These are phyloP conservation scores for Yamadazyma taylorii DNA, from an alignment of 1,139 yeast genomes.

Conservation along the genomic window DNA sequence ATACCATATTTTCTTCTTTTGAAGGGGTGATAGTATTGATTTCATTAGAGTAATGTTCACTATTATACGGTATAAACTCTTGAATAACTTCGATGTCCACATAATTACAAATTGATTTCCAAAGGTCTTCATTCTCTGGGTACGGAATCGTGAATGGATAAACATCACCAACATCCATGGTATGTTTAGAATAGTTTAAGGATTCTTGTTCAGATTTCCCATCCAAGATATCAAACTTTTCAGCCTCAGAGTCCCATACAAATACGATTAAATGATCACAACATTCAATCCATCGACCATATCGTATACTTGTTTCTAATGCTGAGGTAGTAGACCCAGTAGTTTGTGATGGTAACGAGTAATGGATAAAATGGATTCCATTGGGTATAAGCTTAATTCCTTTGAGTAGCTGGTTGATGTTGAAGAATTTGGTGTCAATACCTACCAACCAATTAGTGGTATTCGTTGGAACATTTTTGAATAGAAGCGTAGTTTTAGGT, in stretches of 20 bases:
- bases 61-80: conserved; percentile 20
- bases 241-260: conserved; percentile 24
- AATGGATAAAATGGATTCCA: conserved; percentile 32
- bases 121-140: conserved; percentile 20
- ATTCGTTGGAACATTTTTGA: conserved; percentile 18
- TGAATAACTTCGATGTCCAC: conserved; percentile 24
- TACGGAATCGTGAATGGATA: conserved; percentile 25
- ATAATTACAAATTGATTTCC: conserved; percentile 18
- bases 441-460: conserved; percentile 26
- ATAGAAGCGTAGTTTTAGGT: conserved; percentile 25
- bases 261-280: conserved; percentile 22
- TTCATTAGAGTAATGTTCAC: conserved; percentile 10
- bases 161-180: conserved; percentile 19
- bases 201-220: conserved; percentile 27
- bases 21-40: conserved; percentile 29
- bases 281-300: conserved; percentile 29
- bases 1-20: conserved; percentile 27
- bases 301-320: conserved; percentile 19
- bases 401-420: conserved; percentile 19
- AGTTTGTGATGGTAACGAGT: conserved; percentile 19
- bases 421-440: conserved; percentile 30
- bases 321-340: conserved; percentile 1
- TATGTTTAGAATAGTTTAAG: conserved; percentile 18
- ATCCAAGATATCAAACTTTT: conserved; percentile 22
- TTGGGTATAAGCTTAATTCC: conserved; percentile 29